Evolutionary conservation across 208 protist genomes (phyloP), one percentile per base, ranked within the genome.

Genomic region (Crithidia bombi): DNA sequence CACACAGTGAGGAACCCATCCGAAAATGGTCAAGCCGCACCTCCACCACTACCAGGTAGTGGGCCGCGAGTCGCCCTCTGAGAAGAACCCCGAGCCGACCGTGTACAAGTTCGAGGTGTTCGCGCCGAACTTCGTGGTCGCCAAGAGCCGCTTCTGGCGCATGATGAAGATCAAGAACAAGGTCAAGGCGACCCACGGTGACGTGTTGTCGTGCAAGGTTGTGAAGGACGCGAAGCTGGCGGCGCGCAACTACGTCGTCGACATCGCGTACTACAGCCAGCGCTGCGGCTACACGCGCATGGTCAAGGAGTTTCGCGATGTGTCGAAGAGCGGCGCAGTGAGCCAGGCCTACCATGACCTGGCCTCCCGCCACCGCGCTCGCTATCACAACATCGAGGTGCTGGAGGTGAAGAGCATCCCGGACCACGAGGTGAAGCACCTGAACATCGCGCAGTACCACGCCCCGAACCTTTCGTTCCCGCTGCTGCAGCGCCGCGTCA

Each of bases 291-390:
- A 97, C 69, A 98, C 99, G 75, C 99, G 99, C 94, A 99, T 99
- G 92, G 98, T 99, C 89, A 99, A 99, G 92, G 99, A 99, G 90
- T 99, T 98, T 95, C 95, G 99, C 73, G 98, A 99, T 61, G 89
- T 96, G 26, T 94, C 93, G 73, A 91, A 98, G 72, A 82, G 84
- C 64, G 97, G 93, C 56, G 98, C 98, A 72, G 96, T 99, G 61
- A 90, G 97, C 55, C 93, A 98, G 87, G 93, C 99, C 75, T 99
- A 98, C 90, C 84, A 93, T 72, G 98, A 99, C 62, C 97, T 99
- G 82, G 98, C 98, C 69, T 97, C 94, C 74, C 97, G 98, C 80
- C 97, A 99, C 86, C 94, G 96, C 52, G 96, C 93, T 65, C 90
- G 96, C 58, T 94, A 92, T 76, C 73, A 86, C 76, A 95, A 95